Percentiles rank a stretch among this genome's conserved stretches.
phyloP scores from a whole-genome alignment of 106 monocot species.

The Dendrobium nobile region DNA sequence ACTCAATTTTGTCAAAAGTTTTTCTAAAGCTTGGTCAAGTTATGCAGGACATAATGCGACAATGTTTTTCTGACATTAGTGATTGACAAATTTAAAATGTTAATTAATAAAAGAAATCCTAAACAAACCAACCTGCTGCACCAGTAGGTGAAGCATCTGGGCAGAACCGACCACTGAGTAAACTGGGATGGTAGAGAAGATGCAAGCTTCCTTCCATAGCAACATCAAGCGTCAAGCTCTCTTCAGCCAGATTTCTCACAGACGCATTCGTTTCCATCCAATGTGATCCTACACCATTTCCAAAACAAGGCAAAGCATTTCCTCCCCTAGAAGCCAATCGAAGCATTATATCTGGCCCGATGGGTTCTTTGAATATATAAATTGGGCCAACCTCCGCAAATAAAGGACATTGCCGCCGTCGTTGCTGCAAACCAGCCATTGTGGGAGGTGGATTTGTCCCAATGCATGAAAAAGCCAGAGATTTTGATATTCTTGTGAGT shows the following conservation, averaged over 20 bases:
- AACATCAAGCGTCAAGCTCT: conserved; percentile 49
- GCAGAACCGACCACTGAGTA: conserved; percentile 80
- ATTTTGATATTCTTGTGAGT: conserved; percentile 80
- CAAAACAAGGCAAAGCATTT: conserved; percentile 79
- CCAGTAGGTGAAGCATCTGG: conserved; percentile 97
- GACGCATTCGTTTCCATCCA: conserved; percentile 48
- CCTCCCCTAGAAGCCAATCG: conserved; percentile 74
- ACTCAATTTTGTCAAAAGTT: too few relatives aligned
- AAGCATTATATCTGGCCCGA: conserved; percentile 75
- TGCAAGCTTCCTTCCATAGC: conserved; percentile 74
- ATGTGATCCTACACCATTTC: conserved; percentile 59
- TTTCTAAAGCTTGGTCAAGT: too few relatives aligned
- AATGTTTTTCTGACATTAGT: not conserved
- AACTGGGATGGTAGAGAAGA: conserved; percentile 84
- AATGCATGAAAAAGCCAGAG: conserved; percentile 92
- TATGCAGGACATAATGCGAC: too few relatives aligned
- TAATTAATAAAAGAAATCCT: not conserved
- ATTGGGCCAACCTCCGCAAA: conserved; percentile 99
- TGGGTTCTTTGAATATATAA: conserved; percentile 92
- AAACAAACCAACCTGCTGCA: conserved; percentile 62
- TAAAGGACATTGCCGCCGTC: conserved; percentile 83
- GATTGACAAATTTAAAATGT: not conserved
- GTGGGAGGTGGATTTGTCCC: conserved; percentile 98
- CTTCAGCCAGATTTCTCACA: conserved; percentile 53
- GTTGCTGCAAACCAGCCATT: conserved; percentile 87